Base-by-base conservation (phyloP, 2,329 filamentous ascomycete genomes). In the Neospermospora avenae region DNA sequence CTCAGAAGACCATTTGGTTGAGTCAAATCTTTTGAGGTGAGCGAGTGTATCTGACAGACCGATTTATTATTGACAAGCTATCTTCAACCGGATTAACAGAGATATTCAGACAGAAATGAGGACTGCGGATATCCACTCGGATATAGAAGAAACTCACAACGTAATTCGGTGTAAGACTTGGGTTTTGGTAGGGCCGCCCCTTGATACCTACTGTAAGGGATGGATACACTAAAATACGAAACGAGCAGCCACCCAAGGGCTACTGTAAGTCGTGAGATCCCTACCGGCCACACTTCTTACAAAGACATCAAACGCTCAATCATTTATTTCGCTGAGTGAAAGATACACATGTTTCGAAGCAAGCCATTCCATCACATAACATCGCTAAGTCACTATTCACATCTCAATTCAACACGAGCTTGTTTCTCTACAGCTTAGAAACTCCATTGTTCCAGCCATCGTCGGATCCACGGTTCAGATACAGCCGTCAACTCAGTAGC, bases 401-500 rank as follows among this genome's bases (percentile, higher is more conserved):
- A 28, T 37, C 48, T 51, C 28, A n/a, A 22, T 10, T 14, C 6
- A 51, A 49, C 31, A 49, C 31, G 48, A 51, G 48, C 31, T 13
- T 49, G 48, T 51, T 51, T 35, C 48, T 51, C 18, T 28, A 22
- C 31, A 18, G 37, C 25, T 25, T 57, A 57, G 44, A 57, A 49
- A 4, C 25, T 49, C 55, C 44, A 57, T 14, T 57, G 55, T 41
- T 25, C 41, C 55, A 57, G 22, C 55, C 44, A 57, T 7, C 18
- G 28, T 51, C 28, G 35, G 16, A 51, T 51, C 48, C 31, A 51
- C 8, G 35, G 31, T 41, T 31, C 20, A 35, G 44, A 49, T 25
- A 57, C 55, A 34, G 55, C 55, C n/a, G 44, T 25, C 31, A 57
- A 28, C 35, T 57, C 44, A 41, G 55, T 24, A 16, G 44, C 55